Percentiles rank a stretch among this genome's conserved stretches.
phyloP scores from a whole-genome alignment of 495 filamentous ascomycete genomes.

The Xylaria venustula region DNA sequence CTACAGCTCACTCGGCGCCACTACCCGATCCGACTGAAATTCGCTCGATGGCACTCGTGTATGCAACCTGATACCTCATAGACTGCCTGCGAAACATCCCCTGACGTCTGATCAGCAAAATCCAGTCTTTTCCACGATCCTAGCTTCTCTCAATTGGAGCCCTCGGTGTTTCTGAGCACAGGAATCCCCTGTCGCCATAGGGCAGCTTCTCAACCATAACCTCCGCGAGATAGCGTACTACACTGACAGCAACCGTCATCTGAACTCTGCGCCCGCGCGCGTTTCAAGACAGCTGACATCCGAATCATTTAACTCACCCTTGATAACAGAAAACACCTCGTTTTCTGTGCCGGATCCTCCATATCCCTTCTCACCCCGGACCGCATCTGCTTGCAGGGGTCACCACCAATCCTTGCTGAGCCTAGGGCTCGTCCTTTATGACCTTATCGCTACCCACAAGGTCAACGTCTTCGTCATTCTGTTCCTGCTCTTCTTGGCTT shows the following conservation, averaged over 20 bases:
- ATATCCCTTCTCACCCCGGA: constrained; percentile 17
- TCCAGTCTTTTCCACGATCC: background rate
- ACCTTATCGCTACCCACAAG: constrained; percentile 41
- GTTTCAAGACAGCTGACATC: constrained; percentile 39
- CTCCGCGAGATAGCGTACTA: background rate
- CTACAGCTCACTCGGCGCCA: constrained; percentile 9
- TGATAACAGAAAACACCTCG: constrained; percentile 10
- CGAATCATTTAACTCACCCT: constrained; percentile 23
- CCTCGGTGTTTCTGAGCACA: background rate
- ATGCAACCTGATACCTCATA: constrained; percentile 39
- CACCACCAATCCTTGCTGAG: constrained; percentile 17
- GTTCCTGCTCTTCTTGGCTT: constrained; percentile 30
- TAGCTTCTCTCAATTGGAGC: background rate
- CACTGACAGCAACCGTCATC: constrained; percentile 20
- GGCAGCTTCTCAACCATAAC: no score
- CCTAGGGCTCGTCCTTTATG: constrained; percentile 38
- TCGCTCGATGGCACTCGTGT: constrained; percentile 12
- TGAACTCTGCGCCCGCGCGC: constrained; percentile 30
- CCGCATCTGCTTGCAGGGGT: constrained; percentile 17
- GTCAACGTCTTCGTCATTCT: constrained; percentile 21
- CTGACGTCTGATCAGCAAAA: constrained; percentile 29
- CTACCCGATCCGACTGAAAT: constrained; percentile 32
- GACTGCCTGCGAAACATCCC: constrained; percentile 38
- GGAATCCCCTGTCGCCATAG: background rate
- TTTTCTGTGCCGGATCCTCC: constrained; percentile 13